Percentiles rank a stretch among this genome's conserved stretches.
These are phyloP conservation scores for Ophiocordyceps polyrhachis-furcata DNA, from an alignment of 2,329 filamentous ascomycete genomes.

Conservation along the genomic window DNA sequence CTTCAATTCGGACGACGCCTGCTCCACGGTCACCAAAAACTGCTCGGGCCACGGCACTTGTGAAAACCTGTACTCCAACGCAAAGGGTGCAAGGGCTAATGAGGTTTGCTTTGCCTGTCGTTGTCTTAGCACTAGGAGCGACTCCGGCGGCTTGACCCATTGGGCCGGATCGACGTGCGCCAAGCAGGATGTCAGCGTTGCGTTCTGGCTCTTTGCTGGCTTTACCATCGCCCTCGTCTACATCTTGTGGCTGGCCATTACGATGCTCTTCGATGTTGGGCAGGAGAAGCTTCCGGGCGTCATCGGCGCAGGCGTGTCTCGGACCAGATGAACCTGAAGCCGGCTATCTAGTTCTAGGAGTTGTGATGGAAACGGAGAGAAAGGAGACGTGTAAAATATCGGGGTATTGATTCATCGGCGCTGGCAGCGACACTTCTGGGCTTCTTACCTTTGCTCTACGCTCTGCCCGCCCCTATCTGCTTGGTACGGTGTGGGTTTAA, in stretches of 20 bases:
- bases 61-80: slow-evolving; percentile 40
- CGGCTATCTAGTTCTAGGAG: neutral
- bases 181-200: slow-evolving; percentile 75
- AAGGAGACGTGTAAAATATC: neutral
- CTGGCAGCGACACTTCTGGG: neutral
- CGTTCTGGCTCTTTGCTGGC: slow-evolving; percentile 72
- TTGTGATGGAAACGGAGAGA: neutral
- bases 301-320: slow-evolving; percentile 83
- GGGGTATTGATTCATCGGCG: slow-evolving; percentile 1
- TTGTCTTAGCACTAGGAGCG: slow-evolving; percentile 43
- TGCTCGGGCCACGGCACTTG: slow-evolving; percentile 76
- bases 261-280: slow-evolving; percentile 67
- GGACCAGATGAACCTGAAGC: slow-evolving; percentile 31
- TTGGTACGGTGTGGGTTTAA: neutral
- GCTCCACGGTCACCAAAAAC: slow-evolving; percentile 49
- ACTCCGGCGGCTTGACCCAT: slow-evolving; percentile 42
- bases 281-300: slow-evolving; percentile 80
- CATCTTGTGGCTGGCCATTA: slow-evolving; percentile 51
- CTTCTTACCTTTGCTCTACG: neutral
- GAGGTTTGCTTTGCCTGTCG: slow-evolving; percentile 58
- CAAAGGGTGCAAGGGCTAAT: slow-evolving; percentile 18
- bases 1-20: slow-evolving; percentile 52
- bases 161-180: slow-evolving; percentile 81
- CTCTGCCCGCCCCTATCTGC: neutral
- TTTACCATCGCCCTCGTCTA: slow-evolving; percentile 54